A percentile compares a stretch with the other conserved stretches of the same genome.
Conservation (phyloP, 2,329 filamentous ascomycete species). For the Trichoderma koningiopsis region DNA sequence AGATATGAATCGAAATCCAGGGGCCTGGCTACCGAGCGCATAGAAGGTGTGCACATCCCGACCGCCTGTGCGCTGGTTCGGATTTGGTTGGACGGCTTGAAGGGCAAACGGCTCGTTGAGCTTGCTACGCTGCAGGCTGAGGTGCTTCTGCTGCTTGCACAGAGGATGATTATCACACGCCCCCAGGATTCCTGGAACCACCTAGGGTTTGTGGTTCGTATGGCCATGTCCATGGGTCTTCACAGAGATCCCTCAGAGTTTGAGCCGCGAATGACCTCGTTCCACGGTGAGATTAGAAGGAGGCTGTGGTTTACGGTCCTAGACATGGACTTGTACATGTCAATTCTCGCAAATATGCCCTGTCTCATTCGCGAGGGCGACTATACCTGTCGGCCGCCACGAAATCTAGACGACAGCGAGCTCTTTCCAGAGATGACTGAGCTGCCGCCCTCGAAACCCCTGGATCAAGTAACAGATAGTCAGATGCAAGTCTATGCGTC, state of each 20-base stretch:
- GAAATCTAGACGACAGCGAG: conserved; percentile 56
- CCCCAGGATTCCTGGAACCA: conserved; percentile 57
- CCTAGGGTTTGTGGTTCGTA: conserved; percentile 57
- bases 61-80: conserved; percentile 59
- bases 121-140: conserved; percentile 57
- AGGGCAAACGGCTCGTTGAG: conserved; percentile 56
- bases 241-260: conserved; percentile 60
- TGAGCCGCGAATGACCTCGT: conserved; percentile 50
- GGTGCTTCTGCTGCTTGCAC: conserved; percentile 55
- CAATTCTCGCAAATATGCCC: conserved; percentile 55
- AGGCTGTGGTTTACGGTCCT: conserved; percentile 59
- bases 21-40: conserved; percentile 53
- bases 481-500: conserved; percentile 58
- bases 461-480: conserved; percentile 55
- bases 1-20: conserved; percentile 55
- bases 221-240: conserved; percentile 62
- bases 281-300: conserved; percentile 56
- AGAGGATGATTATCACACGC: conserved; percentile 54
- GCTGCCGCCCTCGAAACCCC: conserved; percentile 51
- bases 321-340: conserved; percentile 59
- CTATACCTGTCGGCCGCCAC: conserved; percentile 55
- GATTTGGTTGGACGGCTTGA: conserved; percentile 54
- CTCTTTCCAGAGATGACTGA: conserved; percentile 51
- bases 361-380: conserved; percentile 55
- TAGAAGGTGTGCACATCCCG: conserved; percentile 58